Conservation (phyloP, 164 flowering plant species). For the Stephania cephalantha region DNA sequence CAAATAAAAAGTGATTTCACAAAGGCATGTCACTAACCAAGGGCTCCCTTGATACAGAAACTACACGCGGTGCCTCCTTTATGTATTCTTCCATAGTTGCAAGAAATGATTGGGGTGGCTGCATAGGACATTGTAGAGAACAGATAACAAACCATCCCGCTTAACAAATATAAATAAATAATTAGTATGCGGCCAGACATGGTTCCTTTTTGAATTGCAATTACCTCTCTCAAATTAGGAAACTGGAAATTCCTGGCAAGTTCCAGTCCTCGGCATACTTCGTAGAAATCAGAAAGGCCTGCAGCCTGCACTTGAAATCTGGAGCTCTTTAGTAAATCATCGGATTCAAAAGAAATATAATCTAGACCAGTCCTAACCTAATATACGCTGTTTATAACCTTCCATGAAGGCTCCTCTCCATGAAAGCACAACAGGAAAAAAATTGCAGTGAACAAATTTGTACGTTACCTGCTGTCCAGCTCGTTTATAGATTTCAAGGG, state of each 20-base stretch:
- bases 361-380: neutral
- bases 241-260: slow-evolving; percentile 99
- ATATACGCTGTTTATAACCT: neutral
- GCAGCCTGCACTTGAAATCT: slow-evolving; percentile 56
- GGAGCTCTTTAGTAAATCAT: slow-evolving; percentile 6
- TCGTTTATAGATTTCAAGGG: slow-evolving; percentile 88
- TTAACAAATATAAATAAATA: neutral
- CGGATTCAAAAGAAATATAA: neutral
- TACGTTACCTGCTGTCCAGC: slow-evolving; percentile 90
- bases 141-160: neutral
- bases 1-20: neutral
- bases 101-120: slow-evolving; percentile 98
- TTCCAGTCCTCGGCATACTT: slow-evolving; percentile 86
- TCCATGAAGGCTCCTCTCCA: neutral
- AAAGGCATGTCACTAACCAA: slow-evolving; percentile 49
- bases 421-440: neutral
- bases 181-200: neutral
- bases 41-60: slow-evolving; percentile 61
- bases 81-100: slow-evolving; percentile 98
- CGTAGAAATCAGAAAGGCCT: slow-evolving; percentile 88
- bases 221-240: slow-evolving; percentile 87
- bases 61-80: slow-evolving; percentile 90
- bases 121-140: slow-evolving; percentile 19
- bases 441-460: neutral
- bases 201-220: neutral